phyloP scores from a whole-genome alignment of 495 filamentous ascomycete genomes.

The Trichoderma parareesei region DNA sequence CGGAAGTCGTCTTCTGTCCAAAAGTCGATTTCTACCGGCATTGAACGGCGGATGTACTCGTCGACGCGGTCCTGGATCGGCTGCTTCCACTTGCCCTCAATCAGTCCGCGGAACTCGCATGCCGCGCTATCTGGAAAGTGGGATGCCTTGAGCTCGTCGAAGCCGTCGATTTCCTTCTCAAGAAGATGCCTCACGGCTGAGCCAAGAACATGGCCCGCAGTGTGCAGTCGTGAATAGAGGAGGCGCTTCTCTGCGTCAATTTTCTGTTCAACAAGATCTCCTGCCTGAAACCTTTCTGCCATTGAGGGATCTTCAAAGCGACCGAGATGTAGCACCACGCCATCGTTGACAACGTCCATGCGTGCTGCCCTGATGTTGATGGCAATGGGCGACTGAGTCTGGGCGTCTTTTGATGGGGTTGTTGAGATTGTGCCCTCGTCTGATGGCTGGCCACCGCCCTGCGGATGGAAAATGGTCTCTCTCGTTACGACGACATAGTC shows the following conservation, averaged over 20 bases:
- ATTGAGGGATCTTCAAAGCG: conserved; percentile 27
- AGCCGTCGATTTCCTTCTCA: conserved; percentile 37
- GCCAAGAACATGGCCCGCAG: conserved; percentile 57
- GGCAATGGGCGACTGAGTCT: conserved; percentile 15
- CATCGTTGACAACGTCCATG: conserved; percentile 32
- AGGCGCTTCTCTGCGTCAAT: conserved; percentile 47
- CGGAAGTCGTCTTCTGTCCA: conserved; percentile 49
- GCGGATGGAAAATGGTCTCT: conserved; percentile 57
- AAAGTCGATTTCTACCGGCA: conserved; percentile 51
- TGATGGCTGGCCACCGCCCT: conserved; percentile 59
- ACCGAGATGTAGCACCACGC: conserved; percentile 52
- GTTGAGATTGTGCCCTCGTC: conserved; percentile 47
- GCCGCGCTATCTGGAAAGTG: conserved; percentile 54
- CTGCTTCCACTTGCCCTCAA: conserved; percentile 50
- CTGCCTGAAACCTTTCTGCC: conserved; percentile 22
- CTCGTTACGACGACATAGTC: conserved; percentile 47
- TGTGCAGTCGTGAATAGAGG: conserved; percentile 54
- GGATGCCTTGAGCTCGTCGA: conserved; percentile 54
- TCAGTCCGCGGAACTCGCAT: conserved; percentile 51
- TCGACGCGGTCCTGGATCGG: conserved; percentile 47
- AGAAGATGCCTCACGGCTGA: conserved; percentile 46
- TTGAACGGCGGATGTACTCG: conserved; percentile 38
- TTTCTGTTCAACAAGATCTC: conserved; percentile 36
- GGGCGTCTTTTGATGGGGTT: background rate
- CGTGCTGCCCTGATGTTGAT: conserved; percentile 48